Evolutionary conservation across 257 asterid species (phyloP).

Genomic region (Paraleonurus japonicus): DNA sequence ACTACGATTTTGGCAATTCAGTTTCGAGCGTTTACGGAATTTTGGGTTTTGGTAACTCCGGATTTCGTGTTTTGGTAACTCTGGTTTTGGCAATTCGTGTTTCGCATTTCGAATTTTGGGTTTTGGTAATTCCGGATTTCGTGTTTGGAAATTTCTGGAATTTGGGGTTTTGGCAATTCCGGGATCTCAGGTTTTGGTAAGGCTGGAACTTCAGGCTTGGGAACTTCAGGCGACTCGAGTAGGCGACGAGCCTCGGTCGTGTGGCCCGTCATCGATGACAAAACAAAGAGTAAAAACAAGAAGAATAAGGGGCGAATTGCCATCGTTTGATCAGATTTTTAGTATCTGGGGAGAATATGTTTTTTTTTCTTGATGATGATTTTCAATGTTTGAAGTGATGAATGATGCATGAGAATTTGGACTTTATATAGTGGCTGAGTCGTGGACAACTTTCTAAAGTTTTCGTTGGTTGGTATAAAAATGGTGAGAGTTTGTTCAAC

Average conservation of each 20-base stretch:
- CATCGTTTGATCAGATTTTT: slow-evolving; percentile 6
- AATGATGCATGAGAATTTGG: not conserved
- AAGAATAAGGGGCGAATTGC: not conserved
- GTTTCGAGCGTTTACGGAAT: too few relatives aligned
- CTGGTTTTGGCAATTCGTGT: not conserved
- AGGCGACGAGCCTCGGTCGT: slow-evolving; percentile 27
- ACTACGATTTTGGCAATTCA: not conserved
- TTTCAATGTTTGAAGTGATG: not conserved
- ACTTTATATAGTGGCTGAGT: not conserved
- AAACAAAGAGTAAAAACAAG: not conserved
- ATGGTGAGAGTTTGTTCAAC: slow-evolving; percentile 1
- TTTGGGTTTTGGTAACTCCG: not conserved
- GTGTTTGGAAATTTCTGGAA: not conserved
- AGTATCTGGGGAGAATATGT: not conserved
- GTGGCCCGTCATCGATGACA: not conserved
- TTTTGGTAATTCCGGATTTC: too few relatives aligned
- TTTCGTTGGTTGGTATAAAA: slow-evolving; percentile 1
- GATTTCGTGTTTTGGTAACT: not conserved
- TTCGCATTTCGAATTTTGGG: too few relatives aligned
- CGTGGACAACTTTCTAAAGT: not conserved
- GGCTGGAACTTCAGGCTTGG: not conserved
- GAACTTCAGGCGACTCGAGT: slow-evolving; percentile 13
- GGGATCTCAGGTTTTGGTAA: slow-evolving; percentile 22
- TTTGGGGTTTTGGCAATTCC: not conserved
- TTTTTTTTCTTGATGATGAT: not conserved